Conservation (phyloP, 2,329 filamentous ascomycete species). For the Neurospora sp. region DNA sequence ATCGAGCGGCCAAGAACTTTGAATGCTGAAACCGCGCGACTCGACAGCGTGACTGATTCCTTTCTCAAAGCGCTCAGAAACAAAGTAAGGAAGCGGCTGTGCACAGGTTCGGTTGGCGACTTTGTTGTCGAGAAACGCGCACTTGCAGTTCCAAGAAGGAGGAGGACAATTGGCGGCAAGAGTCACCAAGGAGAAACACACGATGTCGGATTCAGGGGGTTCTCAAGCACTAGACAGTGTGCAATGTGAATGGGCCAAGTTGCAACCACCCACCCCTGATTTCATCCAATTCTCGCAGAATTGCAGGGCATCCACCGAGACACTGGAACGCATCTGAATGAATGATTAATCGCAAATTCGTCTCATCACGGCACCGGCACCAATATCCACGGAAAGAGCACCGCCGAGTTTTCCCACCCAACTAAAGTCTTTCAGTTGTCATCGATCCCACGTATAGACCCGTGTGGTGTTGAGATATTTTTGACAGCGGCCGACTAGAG, state of each 20-base stretch:
- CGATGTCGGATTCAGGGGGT: not conserved
- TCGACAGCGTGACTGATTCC: not conserved
- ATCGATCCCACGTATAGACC: not conserved
- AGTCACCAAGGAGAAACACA: not conserved
- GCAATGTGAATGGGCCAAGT: not conserved
- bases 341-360: not conserved
- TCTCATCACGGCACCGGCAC: not conserved
- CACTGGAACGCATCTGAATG: not conserved
- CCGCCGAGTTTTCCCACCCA: not conserved
- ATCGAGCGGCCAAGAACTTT: not conserved
- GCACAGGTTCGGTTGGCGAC: not conserved
- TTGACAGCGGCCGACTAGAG: not conserved
- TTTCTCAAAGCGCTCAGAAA: not conserved
- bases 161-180: not conserved
- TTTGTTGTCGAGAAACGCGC: not conserved
- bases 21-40: not conserved
- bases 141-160: not conserved
- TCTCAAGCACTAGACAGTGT: not conserved
- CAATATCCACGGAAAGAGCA: not conserved
- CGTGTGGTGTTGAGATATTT: not conserved
- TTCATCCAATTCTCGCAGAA: not conserved
- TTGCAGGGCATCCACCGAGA: not conserved
- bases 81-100: not conserved
- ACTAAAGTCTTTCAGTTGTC: not conserved
- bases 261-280: not conserved